phyloP scores from a whole-genome alignment of 257 asterid genomes.

The Nemophila menziesii region DNA sequence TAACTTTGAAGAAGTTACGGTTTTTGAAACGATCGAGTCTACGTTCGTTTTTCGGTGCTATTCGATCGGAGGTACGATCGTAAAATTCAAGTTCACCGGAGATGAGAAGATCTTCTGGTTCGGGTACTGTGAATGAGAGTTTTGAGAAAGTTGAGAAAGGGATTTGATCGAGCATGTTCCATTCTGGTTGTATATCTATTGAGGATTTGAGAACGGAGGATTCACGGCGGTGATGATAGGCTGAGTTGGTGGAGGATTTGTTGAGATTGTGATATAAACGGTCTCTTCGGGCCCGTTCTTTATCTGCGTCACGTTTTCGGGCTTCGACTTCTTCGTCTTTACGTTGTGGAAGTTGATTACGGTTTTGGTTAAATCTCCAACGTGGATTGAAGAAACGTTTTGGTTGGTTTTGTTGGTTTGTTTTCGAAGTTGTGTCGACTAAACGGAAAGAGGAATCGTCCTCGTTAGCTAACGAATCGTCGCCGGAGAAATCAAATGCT shows the following conservation, averaged over 20 bases:
- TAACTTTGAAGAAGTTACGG: constrained; percentile 83
- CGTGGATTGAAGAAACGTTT: constrained; percentile 80
- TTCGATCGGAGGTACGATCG: constrained; percentile 70
- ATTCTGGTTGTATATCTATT: constrained; percentile 94
- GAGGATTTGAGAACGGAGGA: constrained; percentile 75
- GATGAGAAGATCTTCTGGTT: constrained; percentile 76
- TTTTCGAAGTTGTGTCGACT: constrained; percentile 73
- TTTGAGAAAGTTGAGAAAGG: constrained; percentile 92
- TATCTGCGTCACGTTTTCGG: constrained; percentile 77
- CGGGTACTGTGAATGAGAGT: constrained; percentile 63
- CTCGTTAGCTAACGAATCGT: constrained; percentile 73
- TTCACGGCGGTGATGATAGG: constrained; percentile 50
- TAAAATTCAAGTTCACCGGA: constrained; percentile 87
- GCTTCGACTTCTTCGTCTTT: constrained; percentile 93
- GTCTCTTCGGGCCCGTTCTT: constrained; percentile 80
- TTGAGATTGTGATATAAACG: constrained; percentile 46
- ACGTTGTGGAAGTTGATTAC: constrained; percentile 92
- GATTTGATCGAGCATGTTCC: constrained; percentile 97
- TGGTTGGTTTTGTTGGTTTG: constrained; percentile 39
- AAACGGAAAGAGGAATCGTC: constrained; percentile 85
- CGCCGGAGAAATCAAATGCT: constrained; percentile 92
- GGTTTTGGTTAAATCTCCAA: constrained; percentile 81
- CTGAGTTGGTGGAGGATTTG: constrained; percentile 41
- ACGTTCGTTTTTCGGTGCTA: constrained; percentile 65
- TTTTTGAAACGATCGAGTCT: constrained; percentile 78